These are phyloP conservation scores for Lithohypha guttulata DNA, from an alignment of 2,329 filamentous ascomycete species.

Conservation along the genomic window DNA sequence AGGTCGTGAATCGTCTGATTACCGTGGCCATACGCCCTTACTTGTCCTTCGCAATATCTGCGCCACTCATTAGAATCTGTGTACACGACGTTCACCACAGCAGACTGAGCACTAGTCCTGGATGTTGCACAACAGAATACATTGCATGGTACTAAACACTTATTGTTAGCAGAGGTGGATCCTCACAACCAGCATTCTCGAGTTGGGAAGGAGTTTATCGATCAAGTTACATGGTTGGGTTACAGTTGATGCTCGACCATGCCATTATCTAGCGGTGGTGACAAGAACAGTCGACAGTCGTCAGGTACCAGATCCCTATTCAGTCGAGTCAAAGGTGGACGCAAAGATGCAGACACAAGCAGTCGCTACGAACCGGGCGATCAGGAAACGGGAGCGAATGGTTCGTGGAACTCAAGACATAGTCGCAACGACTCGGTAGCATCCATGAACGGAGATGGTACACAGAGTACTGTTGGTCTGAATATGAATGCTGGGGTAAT, in stretches of 20 bases:
- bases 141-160: background rate
- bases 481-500: slow-evolving; percentile 73
- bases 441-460: slow-evolving; percentile 58
- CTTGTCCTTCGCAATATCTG: too few relatives aligned
- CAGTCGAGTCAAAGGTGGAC: slow-evolving; percentile 65
- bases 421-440: slow-evolving; percentile 58
- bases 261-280: slow-evolving; percentile 49
- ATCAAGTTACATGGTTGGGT: slow-evolving; percentile 2
- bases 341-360: slow-evolving; percentile 52
- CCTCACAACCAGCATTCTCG: too few relatives aligned
- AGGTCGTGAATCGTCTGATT: too few relatives aligned
- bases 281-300: slow-evolving; percentile 73
- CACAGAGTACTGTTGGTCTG: slow-evolving; percentile 49
- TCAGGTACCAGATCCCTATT: slow-evolving; percentile 78
- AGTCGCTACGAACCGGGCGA: slow-evolving; percentile 41
- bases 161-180: slow-evolving; percentile 4
- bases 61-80: too few relatives aligned
- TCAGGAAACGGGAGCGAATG: slow-evolving; percentile 34
- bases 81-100: too few relatives aligned
- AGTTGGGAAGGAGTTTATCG: too few relatives aligned
- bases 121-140: background rate
- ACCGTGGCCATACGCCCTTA: too few relatives aligned
- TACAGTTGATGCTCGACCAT: slow-evolving; percentile 24
- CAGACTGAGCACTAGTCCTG: too few relatives aligned
- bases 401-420: slow-evolving; percentile 64